These are phyloP conservation scores for Neocallimastix lanati DNA, from an alignment of 192 early-diverging fungal genomes.

Conservation along the genomic window DNA sequence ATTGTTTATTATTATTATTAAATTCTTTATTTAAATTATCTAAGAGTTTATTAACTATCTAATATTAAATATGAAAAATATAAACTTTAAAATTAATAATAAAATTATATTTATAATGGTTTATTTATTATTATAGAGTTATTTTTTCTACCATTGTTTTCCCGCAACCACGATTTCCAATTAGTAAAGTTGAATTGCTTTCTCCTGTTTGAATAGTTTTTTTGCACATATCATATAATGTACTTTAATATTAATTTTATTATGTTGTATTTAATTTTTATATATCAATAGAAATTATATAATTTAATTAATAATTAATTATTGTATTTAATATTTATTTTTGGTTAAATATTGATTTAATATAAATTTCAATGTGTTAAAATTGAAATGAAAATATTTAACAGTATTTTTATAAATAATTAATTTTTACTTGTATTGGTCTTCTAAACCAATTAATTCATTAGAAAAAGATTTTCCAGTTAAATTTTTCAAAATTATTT, in stretches of 20 bases:
- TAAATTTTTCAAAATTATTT: neutral
- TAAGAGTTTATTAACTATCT: neutral
- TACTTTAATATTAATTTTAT: slow-evolving; percentile 6
- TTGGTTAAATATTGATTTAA: too few species aligned
- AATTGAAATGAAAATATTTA: too few species aligned
- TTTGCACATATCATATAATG: slow-evolving; percentile 33
- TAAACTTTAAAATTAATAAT: too few species aligned
- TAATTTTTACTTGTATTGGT: neutral
- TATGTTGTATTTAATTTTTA: too few species aligned
- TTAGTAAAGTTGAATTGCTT: slow-evolving; percentile 69
- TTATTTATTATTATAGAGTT: too few species aligned
- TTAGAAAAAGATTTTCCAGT: neutral
- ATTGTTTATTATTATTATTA: neutral
- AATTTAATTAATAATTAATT: too few species aligned
- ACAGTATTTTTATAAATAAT: too few species aligned
- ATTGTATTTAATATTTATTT: too few species aligned
- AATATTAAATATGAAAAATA: neutral
- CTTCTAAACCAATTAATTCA: neutral
- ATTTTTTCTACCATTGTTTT: slow-evolving; percentile 33
- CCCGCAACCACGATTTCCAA: slow-evolving; percentile 64
- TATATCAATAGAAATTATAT: too few species aligned
- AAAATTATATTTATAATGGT: too few species aligned
- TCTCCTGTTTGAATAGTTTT: slow-evolving; percentile 48
- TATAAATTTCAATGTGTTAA: too few species aligned
- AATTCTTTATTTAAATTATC: neutral